A percentile compares a stretch with the other conserved stretches of the same genome.
Conservation (phyloP, 2,329 filamentous ascomycete genomes). For the Aspergillus caelatus region DNA sequence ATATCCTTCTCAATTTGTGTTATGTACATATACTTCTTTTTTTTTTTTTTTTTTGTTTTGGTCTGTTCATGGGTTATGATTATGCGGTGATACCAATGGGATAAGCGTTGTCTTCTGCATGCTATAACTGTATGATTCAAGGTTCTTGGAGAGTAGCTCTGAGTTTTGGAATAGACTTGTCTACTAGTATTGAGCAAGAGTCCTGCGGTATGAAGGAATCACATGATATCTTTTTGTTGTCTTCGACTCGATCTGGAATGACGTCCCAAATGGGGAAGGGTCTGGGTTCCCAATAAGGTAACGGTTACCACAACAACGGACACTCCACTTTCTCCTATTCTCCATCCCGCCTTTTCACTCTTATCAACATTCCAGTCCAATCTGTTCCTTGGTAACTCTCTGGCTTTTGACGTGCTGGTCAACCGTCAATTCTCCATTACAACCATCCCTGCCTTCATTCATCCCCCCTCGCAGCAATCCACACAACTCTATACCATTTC, state of each 20-base stretch:
- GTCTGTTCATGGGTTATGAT: conserved; percentile 5
- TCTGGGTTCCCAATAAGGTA: background rate
- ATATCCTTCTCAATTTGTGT: conserved; percentile 10
- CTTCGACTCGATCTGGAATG: background rate
- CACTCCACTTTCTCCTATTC: conserved; percentile 9
- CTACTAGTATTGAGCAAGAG: no score
- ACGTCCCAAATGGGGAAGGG: background rate
- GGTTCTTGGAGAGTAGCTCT: no score
- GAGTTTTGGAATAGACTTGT: no score
- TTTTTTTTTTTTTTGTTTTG: background rate
- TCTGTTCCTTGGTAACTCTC: background rate
- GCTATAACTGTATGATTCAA: no score
- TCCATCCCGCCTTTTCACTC: conserved; percentile 5
- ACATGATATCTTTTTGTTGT: no score
- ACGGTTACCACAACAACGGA: conserved; percentile 27
- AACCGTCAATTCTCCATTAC: conserved; percentile 4
- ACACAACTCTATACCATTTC: conserved; percentile 4
- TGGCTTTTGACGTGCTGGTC: conserved; percentile 2
- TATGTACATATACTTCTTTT: conserved; percentile 7
- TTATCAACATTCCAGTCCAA: background rate
- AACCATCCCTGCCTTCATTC: conserved; percentile 4
- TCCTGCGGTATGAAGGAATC: no score
- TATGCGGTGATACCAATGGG: conserved; percentile 6
- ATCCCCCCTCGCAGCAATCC: conserved; percentile 1
- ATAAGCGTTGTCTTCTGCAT: conserved; percentile 6